Conservation (phyloP, 768 basidiomycete genomes). For the Boletus fagicola region DNA sequence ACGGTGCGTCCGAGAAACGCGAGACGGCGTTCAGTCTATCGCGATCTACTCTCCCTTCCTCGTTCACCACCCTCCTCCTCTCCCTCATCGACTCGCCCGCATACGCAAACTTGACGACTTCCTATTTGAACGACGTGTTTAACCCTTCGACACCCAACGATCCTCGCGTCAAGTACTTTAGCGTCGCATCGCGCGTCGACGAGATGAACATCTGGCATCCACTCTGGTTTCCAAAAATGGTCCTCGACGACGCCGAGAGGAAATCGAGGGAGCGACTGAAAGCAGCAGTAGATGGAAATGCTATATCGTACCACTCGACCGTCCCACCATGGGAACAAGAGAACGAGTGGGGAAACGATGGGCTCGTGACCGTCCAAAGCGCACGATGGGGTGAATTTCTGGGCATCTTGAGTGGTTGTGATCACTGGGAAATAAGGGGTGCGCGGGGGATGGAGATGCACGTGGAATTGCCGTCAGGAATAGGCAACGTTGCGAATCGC, state of each 20-base stretch:
- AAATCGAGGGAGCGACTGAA: slow-evolving; percentile 48
- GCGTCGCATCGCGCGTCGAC: slow-evolving; percentile 76
- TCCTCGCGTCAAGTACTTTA: slow-evolving; percentile 86
- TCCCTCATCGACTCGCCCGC: slow-evolving; percentile 94
- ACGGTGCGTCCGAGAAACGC: slow-evolving; percentile 19
- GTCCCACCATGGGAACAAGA: slow-evolving; percentile 50
- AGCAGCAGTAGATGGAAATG: slow-evolving; percentile 26
- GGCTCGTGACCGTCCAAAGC: slow-evolving; percentile 86
- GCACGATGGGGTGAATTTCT: slow-evolving; percentile 97
- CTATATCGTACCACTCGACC: slow-evolving; percentile 8
- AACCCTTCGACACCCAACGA: slow-evolving; percentile 81
- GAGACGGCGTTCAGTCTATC: slow-evolving; percentile 44
- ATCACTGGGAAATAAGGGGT: slow-evolving; percentile 97
- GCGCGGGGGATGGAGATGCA: slow-evolving; percentile 73
- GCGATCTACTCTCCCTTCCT: slow-evolving; percentile 68
- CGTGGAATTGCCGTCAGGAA: slow-evolving; percentile 56
- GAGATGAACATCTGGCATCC: slow-evolving; percentile 83
- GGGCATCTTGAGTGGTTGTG: slow-evolving; percentile 83
- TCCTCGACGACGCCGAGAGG: slow-evolving; percentile 82
- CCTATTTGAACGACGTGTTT: slow-evolving; percentile 76
- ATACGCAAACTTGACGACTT: slow-evolving; percentile 88
- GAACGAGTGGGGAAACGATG: slow-evolving; percentile 81
- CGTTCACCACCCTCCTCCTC: slow-evolving; percentile 84
- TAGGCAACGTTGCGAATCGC: slow-evolving; percentile 35
- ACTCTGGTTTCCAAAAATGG: slow-evolving; percentile 94